Percentiles rank a stretch among this genome's conserved stretches.
Evolutionary conservation across 495 filamentous ascomycete species (phyloP).

Genomic region (Aspergillus incahuasiensis): DNA sequence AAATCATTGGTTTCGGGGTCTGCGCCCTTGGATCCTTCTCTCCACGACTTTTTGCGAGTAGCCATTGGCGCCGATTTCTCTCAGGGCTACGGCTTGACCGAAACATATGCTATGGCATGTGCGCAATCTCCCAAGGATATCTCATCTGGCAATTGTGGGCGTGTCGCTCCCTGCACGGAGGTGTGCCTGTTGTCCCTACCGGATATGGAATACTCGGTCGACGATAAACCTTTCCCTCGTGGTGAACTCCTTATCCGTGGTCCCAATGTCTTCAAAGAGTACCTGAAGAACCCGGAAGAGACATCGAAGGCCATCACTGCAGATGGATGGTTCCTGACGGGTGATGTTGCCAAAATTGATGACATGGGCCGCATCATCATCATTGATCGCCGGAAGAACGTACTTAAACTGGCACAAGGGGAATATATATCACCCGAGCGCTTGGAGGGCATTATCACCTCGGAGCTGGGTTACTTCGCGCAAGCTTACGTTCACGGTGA

Average conservation of each 20-base stretch:
- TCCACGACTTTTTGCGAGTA: constrained; percentile 85
- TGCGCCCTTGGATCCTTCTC: constrained; percentile 80
- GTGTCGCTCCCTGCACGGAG: constrained; percentile 61
- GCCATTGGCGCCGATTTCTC: constrained; percentile 73
- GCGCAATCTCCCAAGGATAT: constrained; percentile 68
- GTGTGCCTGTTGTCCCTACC: constrained; percentile 80
- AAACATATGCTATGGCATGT: constrained; percentile 79
- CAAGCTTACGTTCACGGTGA: constrained; percentile 92
- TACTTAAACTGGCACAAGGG: constrained; percentile 94
- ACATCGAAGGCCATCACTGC: constrained; percentile 75
- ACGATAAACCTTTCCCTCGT: constrained; percentile 88
- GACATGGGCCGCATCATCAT: constrained; percentile 82
- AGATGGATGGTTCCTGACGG: constrained; percentile 97
- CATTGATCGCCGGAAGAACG: constrained; percentile 96
- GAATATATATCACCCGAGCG: constrained; percentile 98
- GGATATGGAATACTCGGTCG: constrained; percentile 89
- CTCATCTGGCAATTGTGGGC: constrained; percentile 76
- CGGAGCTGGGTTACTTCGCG: constrained; percentile 67
- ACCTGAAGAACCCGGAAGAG: constrained; percentile 84
- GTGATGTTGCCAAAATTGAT: constrained; percentile 83
- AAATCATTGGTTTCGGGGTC: constrained; percentile 80
- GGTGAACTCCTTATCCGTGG: constrained; percentile 87
- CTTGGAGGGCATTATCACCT: constrained; percentile 89
- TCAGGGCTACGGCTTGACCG: constrained; percentile 93
- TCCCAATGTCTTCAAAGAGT: constrained; percentile 70